phyloP scores from a whole-genome alignment of 2,329 filamentous ascomycete genomes.

The Pezicula carpinea region DNA sequence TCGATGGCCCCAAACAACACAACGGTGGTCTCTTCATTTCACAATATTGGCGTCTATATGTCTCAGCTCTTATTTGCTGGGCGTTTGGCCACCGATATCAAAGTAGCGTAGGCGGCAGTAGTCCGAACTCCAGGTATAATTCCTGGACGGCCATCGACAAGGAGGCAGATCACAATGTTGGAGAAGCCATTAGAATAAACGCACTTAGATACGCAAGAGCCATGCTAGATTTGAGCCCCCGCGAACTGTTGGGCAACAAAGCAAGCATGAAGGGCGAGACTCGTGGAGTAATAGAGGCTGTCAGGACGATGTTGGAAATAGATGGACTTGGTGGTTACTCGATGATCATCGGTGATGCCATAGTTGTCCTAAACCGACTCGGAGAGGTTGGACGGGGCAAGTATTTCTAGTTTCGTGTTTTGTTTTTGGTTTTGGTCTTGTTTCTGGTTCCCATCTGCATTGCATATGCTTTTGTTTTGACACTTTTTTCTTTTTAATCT shows the following conservation, averaged over 20 bases:
- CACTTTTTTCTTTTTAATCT: too few species aligned
- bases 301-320: constrained; percentile 40
- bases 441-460: neutral
- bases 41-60: constrained; percentile 52
- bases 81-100: constrained; percentile 40
- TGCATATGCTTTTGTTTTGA: constrained; percentile 2
- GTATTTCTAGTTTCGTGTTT: constrained; percentile 32
- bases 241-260: constrained; percentile 32
- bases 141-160: constrained; percentile 7
- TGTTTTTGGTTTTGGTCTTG: neutral
- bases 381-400: constrained; percentile 39
- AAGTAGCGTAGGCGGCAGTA: constrained; percentile 10
- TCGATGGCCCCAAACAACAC: constrained; percentile 7
- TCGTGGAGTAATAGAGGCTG: constrained; percentile 42
- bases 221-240: constrained; percentile 36
- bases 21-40: constrained; percentile 30
- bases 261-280: constrained; percentile 38
- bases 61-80: constrained; percentile 56
- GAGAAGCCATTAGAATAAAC: constrained; percentile 13
- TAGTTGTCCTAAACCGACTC: constrained; percentile 46
- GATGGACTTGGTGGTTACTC: constrained; percentile 46
- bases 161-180: constrained; percentile 4
- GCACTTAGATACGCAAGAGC: constrained; percentile 30
- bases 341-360: constrained; percentile 48
- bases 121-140: constrained; percentile 7